A percentile compares a stretch with the other conserved stretches of the same genome.
Conservation (phyloP, 768 basidiomycete species). For the Leccinum aurantiacum region DNA sequence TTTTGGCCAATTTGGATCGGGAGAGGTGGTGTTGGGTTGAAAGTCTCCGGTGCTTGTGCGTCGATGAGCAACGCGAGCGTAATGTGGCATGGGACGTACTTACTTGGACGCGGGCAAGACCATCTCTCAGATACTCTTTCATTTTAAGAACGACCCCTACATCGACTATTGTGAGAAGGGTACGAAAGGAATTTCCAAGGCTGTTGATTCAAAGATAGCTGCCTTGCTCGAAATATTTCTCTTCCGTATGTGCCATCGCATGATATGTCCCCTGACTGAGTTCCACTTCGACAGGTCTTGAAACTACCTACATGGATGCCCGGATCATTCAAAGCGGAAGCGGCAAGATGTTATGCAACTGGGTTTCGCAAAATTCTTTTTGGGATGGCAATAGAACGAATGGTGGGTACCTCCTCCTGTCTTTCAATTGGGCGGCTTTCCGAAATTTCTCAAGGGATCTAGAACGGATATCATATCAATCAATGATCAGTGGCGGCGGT, state of each 20-base stretch:
- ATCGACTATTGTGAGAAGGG: conserved; percentile 21
- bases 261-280: background rate
- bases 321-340: no score
- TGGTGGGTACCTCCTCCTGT: no score
- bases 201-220: conserved; percentile 18
- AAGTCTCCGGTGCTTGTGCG: conserved; percentile 52
- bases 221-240: conserved; percentile 27
- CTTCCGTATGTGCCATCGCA: conserved; percentile 22
- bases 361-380: no score
- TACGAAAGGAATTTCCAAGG: conserved; percentile 18
- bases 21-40: conserved; percentile 55
- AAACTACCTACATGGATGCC: no score
- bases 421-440: no score
- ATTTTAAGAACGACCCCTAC: conserved; percentile 20
- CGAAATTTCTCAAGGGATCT: no score
- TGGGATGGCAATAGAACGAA: no score
- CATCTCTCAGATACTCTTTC: no score
- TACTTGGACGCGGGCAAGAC: conserved; percentile 62
- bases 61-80: conserved; percentile 3
- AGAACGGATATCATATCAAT: no score
- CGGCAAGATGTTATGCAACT: no score
- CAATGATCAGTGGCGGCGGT: no score
- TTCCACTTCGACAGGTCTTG: background rate
- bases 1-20: conserved; percentile 54
- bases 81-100: background rate